phyloP scores from a whole-genome alignment of 495 filamentous ascomycete genomes.

The Xylaria bambusicola region DNA sequence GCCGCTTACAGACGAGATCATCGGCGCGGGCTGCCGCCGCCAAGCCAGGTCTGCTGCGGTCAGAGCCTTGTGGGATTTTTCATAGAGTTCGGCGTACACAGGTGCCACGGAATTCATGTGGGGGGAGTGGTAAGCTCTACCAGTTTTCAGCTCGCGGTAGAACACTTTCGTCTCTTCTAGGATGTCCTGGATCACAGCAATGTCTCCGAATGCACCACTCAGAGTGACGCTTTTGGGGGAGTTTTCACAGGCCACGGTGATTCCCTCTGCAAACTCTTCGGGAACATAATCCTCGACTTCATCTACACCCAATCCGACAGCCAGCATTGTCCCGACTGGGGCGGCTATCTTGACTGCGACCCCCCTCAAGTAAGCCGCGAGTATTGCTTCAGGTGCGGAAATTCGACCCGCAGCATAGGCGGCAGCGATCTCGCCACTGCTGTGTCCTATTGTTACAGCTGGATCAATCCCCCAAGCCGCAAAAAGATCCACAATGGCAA shows the following conservation, averaged over 20 bases:
- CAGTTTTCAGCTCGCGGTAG: conserved; percentile 38
- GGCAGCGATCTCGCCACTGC: conserved; percentile 63
- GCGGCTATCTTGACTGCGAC: conserved; percentile 10
- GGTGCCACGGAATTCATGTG: conserved; percentile 41
- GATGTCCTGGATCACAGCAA: conserved; percentile 30
- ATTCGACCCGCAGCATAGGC: conserved; percentile 48
- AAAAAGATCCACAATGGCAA: conserved; percentile 56
- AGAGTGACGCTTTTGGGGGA: conserved; percentile 43
- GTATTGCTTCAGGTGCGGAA: conserved; percentile 44
- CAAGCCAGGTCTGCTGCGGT: conserved; percentile 20
- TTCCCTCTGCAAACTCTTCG: conserved; percentile 14
- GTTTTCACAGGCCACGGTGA: conserved; percentile 46
- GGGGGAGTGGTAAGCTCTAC: conserved; percentile 53
- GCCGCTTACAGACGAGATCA: conserved; percentile 38
- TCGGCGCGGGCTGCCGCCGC: conserved; percentile 13
- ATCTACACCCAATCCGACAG: conserved; percentile 27
- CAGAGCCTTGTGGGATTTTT: conserved; percentile 7
- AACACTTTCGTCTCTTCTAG: conserved; percentile 38
- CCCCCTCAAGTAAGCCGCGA: conserved; percentile 46
- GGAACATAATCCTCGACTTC: conserved; percentile 35
- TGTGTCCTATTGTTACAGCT: conserved; percentile 57
- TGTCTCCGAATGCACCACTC: conserved; percentile 36
- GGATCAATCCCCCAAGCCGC: conserved; percentile 50
- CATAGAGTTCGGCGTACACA: conserved; percentile 37
- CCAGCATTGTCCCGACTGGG: conserved; percentile 39